Percentiles rank a stretch among this genome's conserved stretches.
phyloP scores from a whole-genome alignment of 2,329 filamentous ascomycete genomes.

The Plenodomus biglobosus region DNA sequence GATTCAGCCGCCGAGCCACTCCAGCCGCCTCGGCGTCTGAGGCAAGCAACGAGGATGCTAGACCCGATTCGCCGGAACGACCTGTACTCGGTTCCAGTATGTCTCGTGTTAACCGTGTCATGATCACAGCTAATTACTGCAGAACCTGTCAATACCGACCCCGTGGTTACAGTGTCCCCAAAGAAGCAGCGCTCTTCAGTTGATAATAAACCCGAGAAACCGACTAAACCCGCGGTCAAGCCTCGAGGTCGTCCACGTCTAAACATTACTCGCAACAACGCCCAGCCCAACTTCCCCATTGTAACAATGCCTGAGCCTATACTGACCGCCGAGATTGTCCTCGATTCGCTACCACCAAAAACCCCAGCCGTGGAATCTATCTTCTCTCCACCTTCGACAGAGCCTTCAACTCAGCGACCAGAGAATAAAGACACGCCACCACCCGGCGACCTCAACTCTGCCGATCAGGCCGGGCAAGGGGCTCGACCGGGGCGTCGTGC shows the following conservation, averaged over 20 bases:
- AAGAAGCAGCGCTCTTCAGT: constrained; percentile 41
- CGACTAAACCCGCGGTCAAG: constrained; percentile 20
- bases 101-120: constrained; percentile 15
- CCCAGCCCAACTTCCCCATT: constrained; percentile 21
- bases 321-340: constrained; percentile 31
- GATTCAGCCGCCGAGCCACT: constrained; percentile 47
- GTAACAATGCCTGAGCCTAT: constrained; percentile 25
- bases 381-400: constrained; percentile 50
- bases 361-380: constrained; percentile 43
- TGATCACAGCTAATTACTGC: constrained; percentile 17
- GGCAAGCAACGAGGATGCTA: constrained; percentile 17
- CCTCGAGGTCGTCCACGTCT: constrained; percentile 25
- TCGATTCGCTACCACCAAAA: constrained; percentile 45
- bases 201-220: constrained; percentile 30
- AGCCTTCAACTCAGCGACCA: constrained; percentile 43
- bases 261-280: constrained; percentile 28
- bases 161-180: constrained; percentile 40
- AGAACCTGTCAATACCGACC: constrained; percentile 56
- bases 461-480: constrained; percentile 36
- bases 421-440: constrained; percentile 49
- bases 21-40: constrained; percentile 22
- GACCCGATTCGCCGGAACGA: constrained; percentile 25
- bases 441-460: constrained; percentile 43
- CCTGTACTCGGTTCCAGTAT: constrained; percentile 49
- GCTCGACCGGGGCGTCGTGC: constrained; percentile 50